These are phyloP conservation scores for Entophlyctis helioformis DNA, from an alignment of 192 early-diverging fungal genomes.

Conservation along the genomic window DNA sequence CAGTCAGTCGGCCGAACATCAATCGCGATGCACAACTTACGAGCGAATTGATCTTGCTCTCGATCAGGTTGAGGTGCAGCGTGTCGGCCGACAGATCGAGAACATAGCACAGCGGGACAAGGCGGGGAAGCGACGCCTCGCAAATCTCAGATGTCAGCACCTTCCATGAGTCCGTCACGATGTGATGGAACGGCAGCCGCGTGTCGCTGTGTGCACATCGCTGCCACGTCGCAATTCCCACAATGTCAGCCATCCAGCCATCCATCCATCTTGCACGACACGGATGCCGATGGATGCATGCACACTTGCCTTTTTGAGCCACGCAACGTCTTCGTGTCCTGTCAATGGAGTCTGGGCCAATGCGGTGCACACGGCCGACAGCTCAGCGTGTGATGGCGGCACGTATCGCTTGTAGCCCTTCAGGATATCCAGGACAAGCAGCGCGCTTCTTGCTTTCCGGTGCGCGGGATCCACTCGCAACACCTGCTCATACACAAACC, in stretches of 20 bases:
- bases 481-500: slow-evolving; percentile 42
- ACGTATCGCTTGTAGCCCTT: slow-evolving; percentile 33
- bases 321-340: neutral
- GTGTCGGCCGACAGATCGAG: slow-evolving; percentile 43
- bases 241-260: neutral
- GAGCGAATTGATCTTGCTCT: slow-evolving; percentile 26
- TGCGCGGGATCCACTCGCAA: slow-evolving; percentile 34
- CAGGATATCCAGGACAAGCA: slow-evolving; percentile 39
- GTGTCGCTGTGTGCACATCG: slow-evolving; percentile 17
- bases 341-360: neutral
- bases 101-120: slow-evolving; percentile 43
- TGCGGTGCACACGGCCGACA: slow-evolving; percentile 9
- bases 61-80: slow-evolving; percentile 50
- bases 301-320: neutral
- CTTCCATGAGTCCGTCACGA: slow-evolving; percentile 33
- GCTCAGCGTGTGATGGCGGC: slow-evolving; percentile 32
- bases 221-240: slow-evolving; percentile 3
- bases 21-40: neutral
- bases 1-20: neutral
- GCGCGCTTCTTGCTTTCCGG: slow-evolving; percentile 17
- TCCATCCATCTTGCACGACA: neutral
- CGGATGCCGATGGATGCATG: neutral
- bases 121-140: slow-evolving; percentile 31
- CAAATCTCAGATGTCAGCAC: slow-evolving; percentile 39
- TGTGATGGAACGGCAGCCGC: slow-evolving; percentile 53